Evolutionary conservation across 305 asterid genomes (phyloP).

Genomic region (Fraxinus platypoda): DNA sequence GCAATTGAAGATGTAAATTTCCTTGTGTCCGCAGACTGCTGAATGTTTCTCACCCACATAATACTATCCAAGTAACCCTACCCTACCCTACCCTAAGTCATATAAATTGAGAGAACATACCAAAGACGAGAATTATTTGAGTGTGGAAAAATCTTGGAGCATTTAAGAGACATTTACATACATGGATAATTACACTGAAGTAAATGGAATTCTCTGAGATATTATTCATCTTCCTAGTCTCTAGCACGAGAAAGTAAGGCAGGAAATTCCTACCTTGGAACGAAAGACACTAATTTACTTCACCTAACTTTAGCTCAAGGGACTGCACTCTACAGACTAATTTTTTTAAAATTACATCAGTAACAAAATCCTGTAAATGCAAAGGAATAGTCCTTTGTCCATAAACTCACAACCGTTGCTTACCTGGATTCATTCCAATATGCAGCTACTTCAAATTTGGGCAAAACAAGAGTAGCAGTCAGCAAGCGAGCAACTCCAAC

Average conservation of each 20-base stretch:
- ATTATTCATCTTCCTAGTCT: not conserved
- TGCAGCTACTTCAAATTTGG: conserved; percentile 94
- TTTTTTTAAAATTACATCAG: not conserved
- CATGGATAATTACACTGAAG: not conserved
- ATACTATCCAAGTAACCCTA: not conserved
- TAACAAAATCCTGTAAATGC: not conserved
- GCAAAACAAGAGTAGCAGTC: conserved; percentile 92
- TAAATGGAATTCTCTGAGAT: not conserved
- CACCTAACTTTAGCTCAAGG: not conserved
- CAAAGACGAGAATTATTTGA: not conserved
- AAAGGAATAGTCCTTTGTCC: conserved; percentile 6
- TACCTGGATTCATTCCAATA: conserved; percentile 98
- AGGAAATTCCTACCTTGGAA: not conserved
- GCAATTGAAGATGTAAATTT: not conserved
- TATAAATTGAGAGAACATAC: not conserved
- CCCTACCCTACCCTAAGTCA: not conserved
- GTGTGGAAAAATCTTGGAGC: not conserved
- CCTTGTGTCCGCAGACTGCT: not conserved
- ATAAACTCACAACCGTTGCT: conserved; percentile 8
- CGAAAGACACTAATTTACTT: not conserved
- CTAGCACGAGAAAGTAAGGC: not conserved
- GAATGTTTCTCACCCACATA: not conserved
- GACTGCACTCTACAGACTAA: not conserved
- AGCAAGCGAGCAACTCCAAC: conserved; percentile 92
- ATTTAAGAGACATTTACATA: not conserved